Base-by-base conservation (phyloP, 768 basidiomycete genomes). In the Boletus speciosus region DNA sequence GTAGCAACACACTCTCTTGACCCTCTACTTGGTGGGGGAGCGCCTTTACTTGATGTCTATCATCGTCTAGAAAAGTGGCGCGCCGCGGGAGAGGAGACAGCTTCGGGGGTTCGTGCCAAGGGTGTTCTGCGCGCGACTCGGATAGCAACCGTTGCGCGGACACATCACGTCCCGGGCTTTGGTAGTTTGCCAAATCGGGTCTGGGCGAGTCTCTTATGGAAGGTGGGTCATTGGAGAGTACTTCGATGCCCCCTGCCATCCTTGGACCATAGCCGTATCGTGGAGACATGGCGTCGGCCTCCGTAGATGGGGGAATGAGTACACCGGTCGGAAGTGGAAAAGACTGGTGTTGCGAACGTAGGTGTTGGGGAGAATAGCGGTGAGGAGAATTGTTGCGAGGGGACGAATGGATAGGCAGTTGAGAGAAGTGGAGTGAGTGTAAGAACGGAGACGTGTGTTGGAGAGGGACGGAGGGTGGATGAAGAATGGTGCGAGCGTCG, bases 231-330 rank as follows among this genome's bases (percentile, higher is more conserved):
- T 19, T 50, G 41, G 62, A 59, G 39, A 65, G 55, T 3, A 68
- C 47, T 29, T 62, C 40, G 36, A 69, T 58, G 19, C 67, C 67
- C 2, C 67, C 67, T 6, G 65, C 65, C 66, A 65, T 68, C 49
- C 51, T 69, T 39, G 65, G 65, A 29, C 61, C 65, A 29, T 56
- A 27, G 12, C 53, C 50, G 49, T 58, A 63, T 5, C 58, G 58
- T 0, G 66, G 65, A 25, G 64, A 57, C 58, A 63, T 54, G 48
- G 36, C 2, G 9, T 49, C 52, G 27, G 47, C 3, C 16, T 59
- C 57, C 21, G 46, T 11, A 19, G 44, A n/a, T 21, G 25, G 27
- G 10, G 48, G 34, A 27, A 40, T 27, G 29, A 36, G 14, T 10
- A 50, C 38, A 21, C 21, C 2, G 11, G 54, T 3, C 11, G 49